Percentiles rank a stretch among this genome's conserved stretches.
These are phyloP conservation scores for Debaryomyces tyrocola DNA, from an alignment of 805 yeast species.

Conservation along the genomic window DNA sequence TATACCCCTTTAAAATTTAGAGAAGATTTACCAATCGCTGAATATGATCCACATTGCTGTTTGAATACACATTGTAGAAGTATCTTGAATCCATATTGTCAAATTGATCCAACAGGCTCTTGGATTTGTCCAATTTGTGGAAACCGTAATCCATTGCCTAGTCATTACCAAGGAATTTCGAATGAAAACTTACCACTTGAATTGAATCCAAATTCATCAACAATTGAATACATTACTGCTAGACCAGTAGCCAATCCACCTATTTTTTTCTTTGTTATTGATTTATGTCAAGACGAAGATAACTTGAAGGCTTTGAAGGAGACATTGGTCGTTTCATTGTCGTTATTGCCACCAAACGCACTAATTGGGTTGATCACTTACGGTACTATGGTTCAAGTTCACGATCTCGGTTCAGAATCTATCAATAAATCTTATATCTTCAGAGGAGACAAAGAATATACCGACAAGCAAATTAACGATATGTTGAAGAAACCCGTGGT, in stretches of 20 bases:
- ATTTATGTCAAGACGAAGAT: slow-evolving; percentile 86
- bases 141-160: slow-evolving; percentile 76
- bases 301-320: slow-evolving; percentile 83
- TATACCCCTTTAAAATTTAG: slow-evolving; percentile 90
- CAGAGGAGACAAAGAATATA: slow-evolving; percentile 86
- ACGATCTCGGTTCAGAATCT: slow-evolving; percentile 67
- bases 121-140: slow-evolving; percentile 90
- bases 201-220: slow-evolving; percentile 63
- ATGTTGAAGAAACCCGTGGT: slow-evolving; percentile 42
- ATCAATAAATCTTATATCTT: slow-evolving; percentile 78
- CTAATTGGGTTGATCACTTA: slow-evolving; percentile 83
- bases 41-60: slow-evolving; percentile 85
- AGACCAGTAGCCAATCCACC: slow-evolving; percentile 86
- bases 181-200: slow-evolving; percentile 82
- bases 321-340: slow-evolving; percentile 69
- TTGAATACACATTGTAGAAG: slow-evolving; percentile 63
- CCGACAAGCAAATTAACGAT: slow-evolving; percentile 62
- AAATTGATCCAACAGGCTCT: slow-evolving; percentile 71
- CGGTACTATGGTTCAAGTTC: slow-evolving; percentile 89
- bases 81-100: slow-evolving; percentile 83
- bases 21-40: slow-evolving; percentile 73
- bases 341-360: slow-evolving; percentile 85
- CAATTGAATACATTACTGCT: slow-evolving; percentile 81
- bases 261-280: slow-evolving; percentile 80
- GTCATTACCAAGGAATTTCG: slow-evolving; percentile 74